Percentiles rank a stretch among this genome's conserved stretches.
phyloP scores from a whole-genome alignment of 2,329 filamentous ascomycete genomes.

The Exutisphaerella laricina region DNA sequence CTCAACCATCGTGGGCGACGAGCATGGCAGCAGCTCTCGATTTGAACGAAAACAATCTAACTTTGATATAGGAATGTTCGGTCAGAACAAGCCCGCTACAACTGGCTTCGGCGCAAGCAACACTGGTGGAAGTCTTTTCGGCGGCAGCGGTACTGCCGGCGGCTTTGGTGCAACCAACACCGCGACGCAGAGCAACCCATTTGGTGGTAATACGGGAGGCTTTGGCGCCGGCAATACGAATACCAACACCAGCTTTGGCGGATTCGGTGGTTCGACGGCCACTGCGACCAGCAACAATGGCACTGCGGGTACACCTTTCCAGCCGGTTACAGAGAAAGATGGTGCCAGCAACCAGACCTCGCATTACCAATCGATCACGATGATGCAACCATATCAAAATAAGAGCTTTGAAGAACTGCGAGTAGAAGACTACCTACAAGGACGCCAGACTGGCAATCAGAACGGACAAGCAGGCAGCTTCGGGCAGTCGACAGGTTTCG shows the following conservation, averaged over 20 bases:
- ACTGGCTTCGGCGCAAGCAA: slow-evolving; percentile 49
- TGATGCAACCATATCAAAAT: slow-evolving; percentile 76
- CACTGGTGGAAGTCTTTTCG: slow-evolving; percentile 35
- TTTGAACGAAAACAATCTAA: slow-evolving; percentile 1
- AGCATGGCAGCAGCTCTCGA: no score
- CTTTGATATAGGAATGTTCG: slow-evolving; percentile 32
- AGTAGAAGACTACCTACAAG: slow-evolving; percentile 80
- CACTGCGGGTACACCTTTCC: slow-evolving; percentile 61
- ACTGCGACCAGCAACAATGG: slow-evolving; percentile 54
- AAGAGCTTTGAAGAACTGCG: slow-evolving; percentile 70
- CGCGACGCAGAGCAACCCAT: slow-evolving; percentile 7
- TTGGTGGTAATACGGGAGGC: slow-evolving; percentile 21
- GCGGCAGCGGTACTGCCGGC: slow-evolving; percentile 37
- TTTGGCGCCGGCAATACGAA: slow-evolving; percentile 35
- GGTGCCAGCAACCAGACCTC: slow-evolving; percentile 53
- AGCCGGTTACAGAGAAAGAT: slow-evolving; percentile 69
- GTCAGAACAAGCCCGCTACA: slow-evolving; percentile 33
- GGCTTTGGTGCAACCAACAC: slow-evolving; percentile 28
- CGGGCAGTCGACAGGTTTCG: slow-evolving; percentile 56
- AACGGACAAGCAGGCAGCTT: slow-evolving; percentile 79
- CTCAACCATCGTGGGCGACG: no score
- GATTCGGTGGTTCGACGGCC: slow-evolving; percentile 36
- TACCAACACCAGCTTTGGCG: slow-evolving; percentile 17
- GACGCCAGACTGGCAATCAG: slow-evolving; percentile 74
- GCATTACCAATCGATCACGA: slow-evolving; percentile 72